These are phyloP conservation scores for Hawksworthiomyces lignivorus DNA, from an alignment of 2,329 filamentous ascomycete species.

Conservation along the genomic window DNA sequence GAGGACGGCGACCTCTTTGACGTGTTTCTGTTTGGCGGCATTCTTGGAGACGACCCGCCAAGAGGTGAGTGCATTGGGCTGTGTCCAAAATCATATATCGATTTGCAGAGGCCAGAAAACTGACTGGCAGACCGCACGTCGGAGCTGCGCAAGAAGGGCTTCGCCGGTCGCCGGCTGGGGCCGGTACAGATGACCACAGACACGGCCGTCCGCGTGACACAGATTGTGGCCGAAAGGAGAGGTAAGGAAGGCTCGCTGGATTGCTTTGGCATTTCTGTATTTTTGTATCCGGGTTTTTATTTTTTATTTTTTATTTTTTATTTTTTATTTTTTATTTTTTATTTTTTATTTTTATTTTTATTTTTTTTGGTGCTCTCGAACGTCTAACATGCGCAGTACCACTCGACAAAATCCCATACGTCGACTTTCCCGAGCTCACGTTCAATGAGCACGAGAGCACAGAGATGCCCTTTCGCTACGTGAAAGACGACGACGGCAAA, in stretches of 20 bases:
- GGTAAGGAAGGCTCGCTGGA: conserved; percentile 40
- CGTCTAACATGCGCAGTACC: conserved; percentile 46
- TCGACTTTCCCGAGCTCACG: conserved; percentile 83
- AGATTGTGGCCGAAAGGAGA: conserved; percentile 78
- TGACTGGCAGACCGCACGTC: conserved; percentile 92
- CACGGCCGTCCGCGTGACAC: conserved; percentile 88
- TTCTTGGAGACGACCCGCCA: conserved; percentile 89
- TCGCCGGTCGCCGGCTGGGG: conserved; percentile 76
- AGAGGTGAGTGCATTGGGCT: conserved; percentile 58
- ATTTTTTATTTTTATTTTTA: too few species aligned
- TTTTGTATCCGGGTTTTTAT: too few species aligned
- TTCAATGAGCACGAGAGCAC: conserved; percentile 90
- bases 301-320: too few species aligned
- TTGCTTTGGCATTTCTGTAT: too few species aligned
- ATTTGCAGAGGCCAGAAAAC: too few species aligned
- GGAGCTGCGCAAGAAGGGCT: conserved; percentile 92
- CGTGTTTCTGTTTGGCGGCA: conserved; percentile 91
- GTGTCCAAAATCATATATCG: too few species aligned
- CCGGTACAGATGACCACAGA: conserved; percentile 98
- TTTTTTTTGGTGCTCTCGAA: too few species aligned
- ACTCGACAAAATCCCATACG: conserved; percentile 69
- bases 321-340: too few species aligned
- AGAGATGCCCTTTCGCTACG: conserved; percentile 97
- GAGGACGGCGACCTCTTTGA: conserved; percentile 79
- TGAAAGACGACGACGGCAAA: conserved; percentile 63